Evolutionary conservation across 176 grass and related monocot genomes (phyloP).

Genomic region (Aegilops sharonensis): DNA sequence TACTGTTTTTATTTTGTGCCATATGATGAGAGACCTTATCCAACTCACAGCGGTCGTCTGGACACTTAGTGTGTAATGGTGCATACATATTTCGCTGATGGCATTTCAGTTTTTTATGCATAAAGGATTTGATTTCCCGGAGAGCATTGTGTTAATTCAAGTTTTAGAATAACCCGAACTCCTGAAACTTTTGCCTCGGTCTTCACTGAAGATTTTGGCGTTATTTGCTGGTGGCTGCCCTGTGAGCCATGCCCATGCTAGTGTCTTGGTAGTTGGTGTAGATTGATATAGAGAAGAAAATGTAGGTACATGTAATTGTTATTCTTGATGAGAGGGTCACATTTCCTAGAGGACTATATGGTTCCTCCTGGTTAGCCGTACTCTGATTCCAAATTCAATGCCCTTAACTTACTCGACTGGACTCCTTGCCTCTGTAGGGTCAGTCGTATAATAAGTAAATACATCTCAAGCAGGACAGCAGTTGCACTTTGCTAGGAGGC

Average conservation of each 20-base stretch:
- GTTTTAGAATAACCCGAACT: neutral
- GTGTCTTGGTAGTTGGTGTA: neutral
- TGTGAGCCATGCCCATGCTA: neutral
- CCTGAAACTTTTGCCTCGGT: neutral
- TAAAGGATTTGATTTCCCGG: neutral
- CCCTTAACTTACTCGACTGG: neutral
- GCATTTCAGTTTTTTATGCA: neutral
- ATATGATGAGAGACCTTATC: conserved; percentile 60
- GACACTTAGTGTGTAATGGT: conserved; percentile 66
- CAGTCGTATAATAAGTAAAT: neutral
- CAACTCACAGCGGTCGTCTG: conserved; percentile 65
- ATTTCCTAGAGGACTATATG: neutral
- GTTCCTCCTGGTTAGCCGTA: neutral
- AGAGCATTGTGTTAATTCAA: neutral
- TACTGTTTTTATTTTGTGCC: conserved; percentile 23
- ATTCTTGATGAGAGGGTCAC: neutral
- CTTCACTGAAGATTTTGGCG: neutral
- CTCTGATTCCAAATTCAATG: neutral
- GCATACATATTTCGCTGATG: conserved; percentile 68
- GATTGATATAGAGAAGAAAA: neutral
- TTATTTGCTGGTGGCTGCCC: neutral
- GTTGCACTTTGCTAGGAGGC: no score
- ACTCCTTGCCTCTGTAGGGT: neutral
- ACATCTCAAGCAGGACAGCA: no score
- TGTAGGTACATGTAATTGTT: neutral